Evolutionary conservation across 768 basidiomycete species (phyloP).

Genomic region (Naganishia onofrii): DNA sequence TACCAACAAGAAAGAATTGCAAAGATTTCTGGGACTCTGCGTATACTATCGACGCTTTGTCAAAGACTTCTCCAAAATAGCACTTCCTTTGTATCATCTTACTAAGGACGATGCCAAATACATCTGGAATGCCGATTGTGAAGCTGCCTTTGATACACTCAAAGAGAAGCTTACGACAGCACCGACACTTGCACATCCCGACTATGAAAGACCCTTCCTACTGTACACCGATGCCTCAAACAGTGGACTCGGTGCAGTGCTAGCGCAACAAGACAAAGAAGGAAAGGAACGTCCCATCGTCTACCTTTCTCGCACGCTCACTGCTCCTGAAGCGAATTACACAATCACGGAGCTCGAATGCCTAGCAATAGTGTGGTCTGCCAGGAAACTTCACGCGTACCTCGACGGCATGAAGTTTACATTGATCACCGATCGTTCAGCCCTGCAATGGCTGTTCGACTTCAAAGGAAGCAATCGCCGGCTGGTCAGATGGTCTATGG

Average conservation of each 20-base stretch:
- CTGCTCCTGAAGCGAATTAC: too few relatives aligned
- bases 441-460: constrained; percentile 19
- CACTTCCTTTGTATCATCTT: constrained; percentile 2
- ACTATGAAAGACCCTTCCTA: constrained; percentile 20
- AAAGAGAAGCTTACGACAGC: not conserved
- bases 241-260: constrained; percentile 22
- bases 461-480: constrained; percentile 24
- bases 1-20: constrained; percentile 4
- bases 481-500: constrained; percentile 26
- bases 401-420: constrained; percentile 23
- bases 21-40: constrained; percentile 15
- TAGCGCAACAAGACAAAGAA: constrained; percentile 8
- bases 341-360: too few relatives aligned
- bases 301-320: too few relatives aligned
- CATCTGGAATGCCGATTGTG: not conserved
- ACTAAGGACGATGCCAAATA: not conserved
- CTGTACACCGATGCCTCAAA: constrained; percentile 22
- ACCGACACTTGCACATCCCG: constrained; percentile 22
- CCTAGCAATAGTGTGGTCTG: constrained; percentile 24
- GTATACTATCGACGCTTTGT: constrained; percentile 25
- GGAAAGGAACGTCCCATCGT: constrained; percentile 9
- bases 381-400: constrained; percentile 27
- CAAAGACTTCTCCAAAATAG: constrained; percentile 9
- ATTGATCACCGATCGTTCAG: constrained; percentile 25
- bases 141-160: not conserved